Base-by-base conservation (phyloP, 768 basidiomycete species). In the Termitomyces sp. region DNA sequence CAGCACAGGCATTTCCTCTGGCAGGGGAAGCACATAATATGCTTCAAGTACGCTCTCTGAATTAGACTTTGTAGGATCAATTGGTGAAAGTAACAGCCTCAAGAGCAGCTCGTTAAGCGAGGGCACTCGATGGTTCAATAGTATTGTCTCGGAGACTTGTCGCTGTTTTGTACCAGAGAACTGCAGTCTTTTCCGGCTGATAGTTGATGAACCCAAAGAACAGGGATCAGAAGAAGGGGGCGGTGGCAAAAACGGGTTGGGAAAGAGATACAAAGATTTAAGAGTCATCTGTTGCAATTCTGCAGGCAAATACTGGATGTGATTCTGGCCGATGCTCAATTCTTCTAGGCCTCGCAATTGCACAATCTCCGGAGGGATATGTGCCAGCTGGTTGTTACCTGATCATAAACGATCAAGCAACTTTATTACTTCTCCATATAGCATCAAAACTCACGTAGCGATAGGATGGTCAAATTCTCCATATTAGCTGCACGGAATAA, bases 251-350 rank as follows among this genome's bases (percentile, higher is more conserved):
- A 88, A 90, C 0, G 81, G 87, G 60, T 92, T 91, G 0, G 83
- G 84, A 39, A 80, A 67, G 3, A 89, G 65, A 20, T 65, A 61
- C 5, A 90, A 70, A 9, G 66, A 73, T 20, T 65, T 65, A 1
- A 89, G 72, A n/a, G 67, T 73, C 80, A 88, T 83, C 31, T 70
- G 65, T n/a, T 78, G 68, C 66, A 90, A 78, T 65, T 90, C 87
- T 7, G 84, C 78, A 15, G 89, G 89, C 0, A 91, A 68, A 67
- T 80, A 87, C 55, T 67, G 63, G 2, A 90, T 69, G 33, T 70
- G 68, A 67, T 91, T 91, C 54, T 77, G 75, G 0, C 85, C 75
- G 4, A 91, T 63, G 58, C 88, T 86, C 7, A 91, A 75, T 45
- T 84, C 80, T 50, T 74, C 73, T 2, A 91, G 76, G 50, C 79